Base-by-base conservation (phyloP, 495 filamentous ascomycete species). In the Hypoxylon rickii region DNA sequence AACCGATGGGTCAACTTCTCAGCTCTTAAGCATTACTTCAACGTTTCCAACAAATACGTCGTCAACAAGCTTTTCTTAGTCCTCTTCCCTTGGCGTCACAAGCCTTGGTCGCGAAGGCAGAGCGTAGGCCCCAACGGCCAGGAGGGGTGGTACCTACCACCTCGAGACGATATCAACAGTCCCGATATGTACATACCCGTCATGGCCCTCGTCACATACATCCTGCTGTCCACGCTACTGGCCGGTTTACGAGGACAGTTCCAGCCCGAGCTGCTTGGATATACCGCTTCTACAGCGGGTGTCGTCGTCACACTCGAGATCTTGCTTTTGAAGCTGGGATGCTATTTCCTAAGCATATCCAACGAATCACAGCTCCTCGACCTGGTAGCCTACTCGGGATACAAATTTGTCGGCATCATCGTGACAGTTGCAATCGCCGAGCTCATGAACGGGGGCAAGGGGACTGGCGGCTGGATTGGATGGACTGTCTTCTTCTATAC, bases 101-200 rank as follows among this genome's bases (percentile, higher is more conserved):
- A 92, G 67, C 92, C 92, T 13, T 99, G 94, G 94, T 94, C 91
- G 47, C 86, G 94, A 40, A 81, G 81, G 43, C 78, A 83, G 64
- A 74, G 84, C 3, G 75, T 84, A 10, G 80, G 83, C 12, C 84
- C 86, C 12, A 80, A 77, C 54, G 87, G 87, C 7, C 83, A 88
- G 60, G 88, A 92, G 45, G 88, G 86, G 36, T 89, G 89, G 82
- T 97, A 90, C 73, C 81, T 97, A 6, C 92, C 94, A 7, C 94
- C 94, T n/a, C 82, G 93, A 41, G 93, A 97, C 68, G 94, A 99
- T 69, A 79, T 97, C 69, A 99, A 99, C 72, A 92, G 90, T 40
- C 94, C 95, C 3, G 94, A 99, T 75, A 96, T 97, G 90, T 99
- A 99, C 79, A 97, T 99, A 60, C 94, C 94, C 21, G 79, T 87